phyloP scores from a whole-genome alignment of 495 filamentous ascomycete species.

The Tuber calosporum region DNA sequence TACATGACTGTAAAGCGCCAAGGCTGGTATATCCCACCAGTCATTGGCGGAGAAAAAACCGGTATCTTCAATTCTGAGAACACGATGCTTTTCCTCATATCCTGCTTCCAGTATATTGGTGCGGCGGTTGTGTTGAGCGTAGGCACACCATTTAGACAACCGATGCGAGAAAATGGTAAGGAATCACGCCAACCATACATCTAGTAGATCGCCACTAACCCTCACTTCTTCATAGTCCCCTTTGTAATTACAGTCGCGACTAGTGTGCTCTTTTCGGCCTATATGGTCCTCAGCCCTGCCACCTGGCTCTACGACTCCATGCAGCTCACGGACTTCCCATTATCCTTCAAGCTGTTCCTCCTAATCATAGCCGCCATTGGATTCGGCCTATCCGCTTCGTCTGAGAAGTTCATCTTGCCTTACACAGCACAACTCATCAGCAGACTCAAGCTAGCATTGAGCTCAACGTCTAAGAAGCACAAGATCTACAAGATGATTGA shows the following conservation, averaged over 20 bases:
- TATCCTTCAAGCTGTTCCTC: conserved; percentile 63
- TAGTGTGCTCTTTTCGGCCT: conserved; percentile 57
- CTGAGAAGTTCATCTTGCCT: conserved; percentile 65
- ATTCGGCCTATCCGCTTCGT: conserved; percentile 59
- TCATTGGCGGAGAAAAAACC: conserved; percentile 62
- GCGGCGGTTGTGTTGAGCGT: conserved; percentile 81
- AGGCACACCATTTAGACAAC: conserved; percentile 77
- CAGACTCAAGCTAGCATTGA: conserved; percentile 50
- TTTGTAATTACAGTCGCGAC: conserved; percentile 71
- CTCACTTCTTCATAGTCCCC: conserved; percentile 51
- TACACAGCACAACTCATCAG: conserved; percentile 63
- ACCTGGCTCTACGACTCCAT: conserved; percentile 63
- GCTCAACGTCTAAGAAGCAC: conserved; percentile 60
- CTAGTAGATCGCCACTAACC: conserved; percentile 5
- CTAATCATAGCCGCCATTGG: conserved; percentile 60
- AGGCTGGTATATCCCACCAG: conserved; percentile 79
- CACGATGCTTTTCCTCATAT: conserved; percentile 77
- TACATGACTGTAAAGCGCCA: conserved; percentile 67
- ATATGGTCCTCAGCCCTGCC: conserved; percentile 70
- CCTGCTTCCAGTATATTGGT: conserved; percentile 90
- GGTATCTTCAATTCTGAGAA: conserved; percentile 90
- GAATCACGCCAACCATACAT: not conserved
- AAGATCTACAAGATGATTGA: conserved; percentile 80
- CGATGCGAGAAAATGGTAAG: conserved; percentile 60
- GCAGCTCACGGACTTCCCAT: conserved; percentile 72